Conservation (phyloP, 495 filamentous ascomycete genomes). For the Lasiosphaeria ovina region DNA sequence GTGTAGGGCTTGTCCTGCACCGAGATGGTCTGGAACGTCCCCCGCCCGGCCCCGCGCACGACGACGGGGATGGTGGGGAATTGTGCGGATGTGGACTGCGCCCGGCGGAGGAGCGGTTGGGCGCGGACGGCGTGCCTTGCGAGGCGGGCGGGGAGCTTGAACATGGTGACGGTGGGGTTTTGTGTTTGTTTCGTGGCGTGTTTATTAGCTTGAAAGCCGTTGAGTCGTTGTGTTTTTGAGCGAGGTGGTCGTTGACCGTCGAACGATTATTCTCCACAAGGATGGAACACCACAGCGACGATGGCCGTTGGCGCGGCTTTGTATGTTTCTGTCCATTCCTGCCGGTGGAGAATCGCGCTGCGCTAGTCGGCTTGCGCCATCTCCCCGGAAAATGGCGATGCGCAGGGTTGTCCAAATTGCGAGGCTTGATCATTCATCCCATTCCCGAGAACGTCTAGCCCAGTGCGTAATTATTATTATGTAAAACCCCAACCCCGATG, state of each 20-base stretch:
- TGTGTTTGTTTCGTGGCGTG: too few species aligned
- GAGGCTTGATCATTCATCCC: too few species aligned
- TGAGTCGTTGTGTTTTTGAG: too few species aligned
- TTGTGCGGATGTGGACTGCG: background rate
- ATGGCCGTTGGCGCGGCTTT: background rate
- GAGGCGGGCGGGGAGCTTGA: too few species aligned
- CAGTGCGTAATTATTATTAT: too few species aligned
- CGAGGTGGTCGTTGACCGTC: background rate
- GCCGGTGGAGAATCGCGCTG: background rate
- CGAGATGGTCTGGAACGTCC: slow-evolving; percentile 20
- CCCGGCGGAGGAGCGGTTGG: background rate
- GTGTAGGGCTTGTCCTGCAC: slow-evolving; percentile 24
- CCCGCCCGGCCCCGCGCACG: slow-evolving; percentile 18
- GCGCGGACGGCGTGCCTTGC: background rate
- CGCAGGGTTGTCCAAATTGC: too few species aligned
- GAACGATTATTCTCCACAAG: background rate
- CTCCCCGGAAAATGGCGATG: background rate
- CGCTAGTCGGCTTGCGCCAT: background rate
- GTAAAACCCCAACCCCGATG: too few species aligned
- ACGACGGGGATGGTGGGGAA: slow-evolving; percentile 14
- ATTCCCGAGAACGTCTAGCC: too few species aligned
- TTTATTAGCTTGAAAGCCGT: too few species aligned
- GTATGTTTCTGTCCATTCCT: background rate
- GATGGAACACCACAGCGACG: background rate
- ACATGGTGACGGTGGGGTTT: too few species aligned